phyloP scores from a whole-genome alignment of 805 yeast genomes.

The Candida methanosorbosa region DNA sequence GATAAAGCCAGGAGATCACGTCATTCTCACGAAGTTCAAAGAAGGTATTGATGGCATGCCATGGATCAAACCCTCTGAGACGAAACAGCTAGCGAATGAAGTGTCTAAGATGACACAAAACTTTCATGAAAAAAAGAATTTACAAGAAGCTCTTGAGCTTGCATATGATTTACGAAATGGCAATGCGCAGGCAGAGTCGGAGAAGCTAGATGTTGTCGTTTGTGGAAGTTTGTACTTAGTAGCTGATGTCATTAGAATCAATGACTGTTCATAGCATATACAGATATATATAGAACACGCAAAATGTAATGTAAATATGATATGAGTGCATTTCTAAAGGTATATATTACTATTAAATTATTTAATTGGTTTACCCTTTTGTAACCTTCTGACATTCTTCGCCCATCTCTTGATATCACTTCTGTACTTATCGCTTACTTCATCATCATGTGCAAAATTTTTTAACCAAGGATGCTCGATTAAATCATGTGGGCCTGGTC shows the following conservation, averaged over 20 bases:
- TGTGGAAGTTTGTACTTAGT: slow-evolving; percentile 69
- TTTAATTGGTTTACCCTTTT: slow-evolving; percentile 24
- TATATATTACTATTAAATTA: neutral
- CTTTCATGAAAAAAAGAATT: slow-evolving; percentile 15
- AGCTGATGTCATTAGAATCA: slow-evolving; percentile 40
- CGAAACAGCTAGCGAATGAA: slow-evolving; percentile 21
- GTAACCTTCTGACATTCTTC: slow-evolving; percentile 26
- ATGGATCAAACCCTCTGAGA: slow-evolving; percentile 58
- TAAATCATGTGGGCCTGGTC: slow-evolving; percentile 71
- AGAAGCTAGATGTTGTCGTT: slow-evolving; percentile 29
- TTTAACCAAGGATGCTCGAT: slow-evolving; percentile 29
- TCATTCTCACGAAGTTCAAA: slow-evolving; percentile 57
- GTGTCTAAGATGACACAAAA: slow-evolving; percentile 14
- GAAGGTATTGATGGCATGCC: slow-evolving; percentile 80
- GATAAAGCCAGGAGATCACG: slow-evolving; percentile 40
- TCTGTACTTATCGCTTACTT: slow-evolving; percentile 14
- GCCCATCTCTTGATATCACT: slow-evolving; percentile 26
- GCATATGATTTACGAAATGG: slow-evolving; percentile 13
- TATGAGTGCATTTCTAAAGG: neutral
- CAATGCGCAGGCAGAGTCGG: slow-evolving; percentile 3
- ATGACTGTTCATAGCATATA: too few relatives aligned
- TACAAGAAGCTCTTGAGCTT: slow-evolving; percentile 18
- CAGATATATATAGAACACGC: neutral
- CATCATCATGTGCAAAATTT: slow-evolving; percentile 21
- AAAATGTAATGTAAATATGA: neutral